phyloP scores from a whole-genome alignment of 352 stramenopile species.

The Phytophthora brassicae region DNA sequence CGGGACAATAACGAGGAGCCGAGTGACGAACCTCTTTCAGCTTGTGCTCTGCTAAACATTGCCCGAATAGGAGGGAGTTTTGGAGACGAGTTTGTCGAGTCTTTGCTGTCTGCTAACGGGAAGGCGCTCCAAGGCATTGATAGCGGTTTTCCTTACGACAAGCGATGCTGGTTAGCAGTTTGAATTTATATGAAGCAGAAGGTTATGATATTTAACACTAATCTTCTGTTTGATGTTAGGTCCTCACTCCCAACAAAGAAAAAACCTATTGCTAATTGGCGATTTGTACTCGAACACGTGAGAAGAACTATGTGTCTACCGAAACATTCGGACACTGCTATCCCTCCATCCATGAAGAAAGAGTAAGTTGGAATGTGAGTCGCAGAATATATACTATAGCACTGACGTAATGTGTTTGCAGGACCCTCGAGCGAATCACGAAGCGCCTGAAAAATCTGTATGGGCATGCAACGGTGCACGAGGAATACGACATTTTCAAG shows the following conservation, averaged over 20 bases:
- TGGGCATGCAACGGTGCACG: constrained; percentile 44
- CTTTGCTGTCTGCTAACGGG: constrained; percentile 46
- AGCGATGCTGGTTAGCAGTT: constrained; percentile 44
- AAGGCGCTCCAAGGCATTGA: constrained; percentile 47
- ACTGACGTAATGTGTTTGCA: constrained; percentile 21
- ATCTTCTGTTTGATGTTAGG: constrained; percentile 30
- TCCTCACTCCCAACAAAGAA: constrained; percentile 54
- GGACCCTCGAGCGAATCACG: constrained; percentile 62
- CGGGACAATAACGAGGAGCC: constrained; percentile 3
- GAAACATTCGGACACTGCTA: background rate
- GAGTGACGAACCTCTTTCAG: constrained; percentile 12
- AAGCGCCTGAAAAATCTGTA: constrained; percentile 61
- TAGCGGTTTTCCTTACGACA: constrained; percentile 28
- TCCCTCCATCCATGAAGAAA: constrained; percentile 40
- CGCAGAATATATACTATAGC: background rate
- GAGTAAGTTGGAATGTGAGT: constrained; percentile 26
- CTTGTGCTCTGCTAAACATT: constrained; percentile 27
- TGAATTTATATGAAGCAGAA: background rate
- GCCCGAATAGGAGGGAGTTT: constrained; percentile 40
- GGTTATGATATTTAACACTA: background rate
- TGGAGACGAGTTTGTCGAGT: constrained; percentile 45
- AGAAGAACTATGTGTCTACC: constrained; percentile 25
- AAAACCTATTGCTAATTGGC: constrained; percentile 71
- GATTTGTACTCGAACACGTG: constrained; percentile 63
- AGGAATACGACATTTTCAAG: constrained; percentile 51